Base-by-base conservation (phyloP, 2,329 filamentous ascomycete species). In the Claviceps spartinae region DNA sequence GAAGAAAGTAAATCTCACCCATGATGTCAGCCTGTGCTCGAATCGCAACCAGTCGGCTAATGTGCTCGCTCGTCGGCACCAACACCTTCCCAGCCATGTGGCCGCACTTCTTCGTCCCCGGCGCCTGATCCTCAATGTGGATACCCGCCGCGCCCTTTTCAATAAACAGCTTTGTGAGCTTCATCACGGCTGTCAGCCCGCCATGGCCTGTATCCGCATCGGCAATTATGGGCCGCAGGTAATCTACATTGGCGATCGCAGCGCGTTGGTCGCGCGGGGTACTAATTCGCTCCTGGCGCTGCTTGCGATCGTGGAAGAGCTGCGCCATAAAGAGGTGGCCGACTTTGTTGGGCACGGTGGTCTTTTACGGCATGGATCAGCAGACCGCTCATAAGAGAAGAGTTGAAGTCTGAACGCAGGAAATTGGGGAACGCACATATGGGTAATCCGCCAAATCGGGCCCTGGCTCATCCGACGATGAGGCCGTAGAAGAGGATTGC, bases 1-100 rank as follows among this genome's bases (percentile, higher is more conserved):
- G 18, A 45, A 8, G 36, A 37, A 40, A 42, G 41, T 26, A 11
- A 18, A 44, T 44, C 66, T 59, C 70, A 82, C 86, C 93, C 93
- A 98, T 97, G 64, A 98, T 97, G 66, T 98, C 93, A 60, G 93
- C 91, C 72, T 98, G 93, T 4, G 93, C 91, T 55, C 93, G 85
- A 67, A 98, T 97, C 60, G 93, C 90, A 49, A 98, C 89, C 51
- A 98, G 78, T 52, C 93, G 85, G 75, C 96, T 97, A 73, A 97
- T 96, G 75, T 98, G 93, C 74, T 98, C 93, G 70, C 82, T 87
- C 66, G 96, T 94, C 49, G 93, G 93, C 50, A 98, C 93, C 55
- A 98, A 77, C 44, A 97, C 93, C 74, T 97, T 97, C 64, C 93
- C 93, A 59, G 93, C 93, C 93, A 97, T 97, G 73, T 97, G 93